Conservation (phyloP, 306 rosid species). For the Prinsepia uniflora region DNA sequence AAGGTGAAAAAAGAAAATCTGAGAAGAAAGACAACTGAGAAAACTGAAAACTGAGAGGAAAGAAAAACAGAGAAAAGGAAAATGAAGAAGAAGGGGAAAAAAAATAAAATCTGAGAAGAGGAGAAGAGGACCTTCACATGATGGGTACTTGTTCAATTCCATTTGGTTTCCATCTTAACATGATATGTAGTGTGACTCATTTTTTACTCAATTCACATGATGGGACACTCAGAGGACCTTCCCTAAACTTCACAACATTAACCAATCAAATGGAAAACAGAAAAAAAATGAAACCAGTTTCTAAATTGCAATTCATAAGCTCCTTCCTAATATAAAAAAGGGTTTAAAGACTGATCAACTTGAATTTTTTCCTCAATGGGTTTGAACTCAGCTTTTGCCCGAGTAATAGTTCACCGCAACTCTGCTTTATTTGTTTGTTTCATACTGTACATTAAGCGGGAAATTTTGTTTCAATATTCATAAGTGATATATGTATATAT, state of each 20-base stretch:
- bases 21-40: no score
- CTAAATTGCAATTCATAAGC: background rate
- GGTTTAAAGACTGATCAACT: background rate
- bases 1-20: no score
- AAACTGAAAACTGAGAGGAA: no score
- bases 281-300: background rate
- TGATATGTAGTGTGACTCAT: background rate
- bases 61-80: no score
- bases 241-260: background rate
- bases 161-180: background rate
- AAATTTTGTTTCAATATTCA: background rate
- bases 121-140: conserved; percentile 49
- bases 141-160: conserved; percentile 29
- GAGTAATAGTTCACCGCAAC: background rate
- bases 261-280: background rate
- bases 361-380: background rate
- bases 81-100: no score
- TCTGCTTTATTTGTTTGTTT: background rate
- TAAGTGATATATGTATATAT: background rate
- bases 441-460: background rate
- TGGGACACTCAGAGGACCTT: background rate
- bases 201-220: background rate
- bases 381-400: background rate
- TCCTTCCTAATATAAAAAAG: background rate
- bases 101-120: no score